These are phyloP conservation scores for Cotoneaster glaucophyllus DNA, from an alignment of 306 rosid genomes.

Conservation along the genomic window DNA sequence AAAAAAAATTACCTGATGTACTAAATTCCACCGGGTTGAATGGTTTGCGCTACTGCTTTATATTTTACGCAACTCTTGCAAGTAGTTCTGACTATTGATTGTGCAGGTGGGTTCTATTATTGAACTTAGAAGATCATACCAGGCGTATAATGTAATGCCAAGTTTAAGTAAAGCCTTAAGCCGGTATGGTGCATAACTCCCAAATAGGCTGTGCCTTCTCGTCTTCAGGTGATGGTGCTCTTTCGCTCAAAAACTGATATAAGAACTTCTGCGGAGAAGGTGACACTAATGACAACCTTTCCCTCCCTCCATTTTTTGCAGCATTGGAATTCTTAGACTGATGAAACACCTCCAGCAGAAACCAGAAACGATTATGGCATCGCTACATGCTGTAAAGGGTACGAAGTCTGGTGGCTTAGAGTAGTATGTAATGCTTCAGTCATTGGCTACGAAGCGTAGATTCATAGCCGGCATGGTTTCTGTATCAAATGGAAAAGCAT, in stretches of 20 bases:
- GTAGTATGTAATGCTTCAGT: background rate
- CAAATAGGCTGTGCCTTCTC: conserved; percentile 11
- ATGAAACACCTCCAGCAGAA: background rate
- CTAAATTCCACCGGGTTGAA: background rate
- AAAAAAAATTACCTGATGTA: background rate
- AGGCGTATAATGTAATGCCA: conserved; percentile 97
- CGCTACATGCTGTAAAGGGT: background rate
- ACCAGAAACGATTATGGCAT: background rate
- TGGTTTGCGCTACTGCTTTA: background rate
- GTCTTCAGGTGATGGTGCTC: background rate
- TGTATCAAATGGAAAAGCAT: background rate
- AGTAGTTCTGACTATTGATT: background rate
- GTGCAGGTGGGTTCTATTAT: conserved; percentile 94
- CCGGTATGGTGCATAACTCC: conserved; percentile 75
- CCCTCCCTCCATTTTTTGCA: background rate
- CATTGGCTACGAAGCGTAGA: background rate
- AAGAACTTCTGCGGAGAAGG: background rate
- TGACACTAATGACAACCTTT: background rate
- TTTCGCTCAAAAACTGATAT: background rate
- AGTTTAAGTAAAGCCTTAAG: conserved; percentile 83
- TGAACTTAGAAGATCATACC: conserved; percentile 95
- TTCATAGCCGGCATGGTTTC: background rate
- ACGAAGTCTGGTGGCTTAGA: no score
- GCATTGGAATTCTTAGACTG: background rate
- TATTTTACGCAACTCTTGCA: background rate